Conservation (phyloP, 2,329 filamentous ascomycete species). For the Chaetomium strumarium region DNA sequence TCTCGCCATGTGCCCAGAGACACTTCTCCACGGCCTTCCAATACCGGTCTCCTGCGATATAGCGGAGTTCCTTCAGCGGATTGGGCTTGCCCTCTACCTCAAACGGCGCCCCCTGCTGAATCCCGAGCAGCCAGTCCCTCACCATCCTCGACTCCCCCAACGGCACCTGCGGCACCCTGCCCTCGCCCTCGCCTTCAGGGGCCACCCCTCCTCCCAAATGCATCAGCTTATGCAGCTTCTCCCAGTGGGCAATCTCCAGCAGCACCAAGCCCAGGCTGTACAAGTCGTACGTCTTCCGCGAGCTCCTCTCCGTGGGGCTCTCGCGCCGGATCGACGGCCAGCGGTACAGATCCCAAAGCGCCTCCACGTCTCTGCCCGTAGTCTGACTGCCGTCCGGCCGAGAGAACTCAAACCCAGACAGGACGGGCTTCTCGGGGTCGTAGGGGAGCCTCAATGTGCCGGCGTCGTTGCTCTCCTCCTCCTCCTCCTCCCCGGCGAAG, state of each 20-base stretch:
- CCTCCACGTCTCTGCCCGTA: slow-evolving; percentile 20
- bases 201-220: slow-evolving; percentile 7
- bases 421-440: slow-evolving; percentile 28
- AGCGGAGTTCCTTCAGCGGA: slow-evolving; percentile 20
- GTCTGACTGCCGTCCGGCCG: slow-evolving; percentile 32
- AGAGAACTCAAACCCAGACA: slow-evolving; percentile 46
- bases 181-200: not conserved
- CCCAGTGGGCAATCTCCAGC: slow-evolving; percentile 47
- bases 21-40: slow-evolving; percentile 21
- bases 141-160: slow-evolving; percentile 20
- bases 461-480: too few relatives aligned
- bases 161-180: slow-evolving; percentile 10
- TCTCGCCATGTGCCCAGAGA: slow-evolving; percentile 24
- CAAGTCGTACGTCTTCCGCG: slow-evolving; percentile 37
- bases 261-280: slow-evolving; percentile 45
- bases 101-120: slow-evolving; percentile 12
- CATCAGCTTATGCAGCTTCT: slow-evolving; percentile 37
- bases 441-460: slow-evolving; percentile 10
- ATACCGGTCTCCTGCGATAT: slow-evolving; percentile 21
- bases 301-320: slow-evolving; percentile 21
- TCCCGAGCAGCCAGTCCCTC: slow-evolving; percentile 23
- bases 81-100: slow-evolving; percentile 9
- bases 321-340: slow-evolving; percentile 25
- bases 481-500: slow-evolving; percentile 29
- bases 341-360: slow-evolving; percentile 23